These are phyloP conservation scores for Geranium rotundifolium DNA, from an alignment of 345 rosid species.

Conservation along the genomic window DNA sequence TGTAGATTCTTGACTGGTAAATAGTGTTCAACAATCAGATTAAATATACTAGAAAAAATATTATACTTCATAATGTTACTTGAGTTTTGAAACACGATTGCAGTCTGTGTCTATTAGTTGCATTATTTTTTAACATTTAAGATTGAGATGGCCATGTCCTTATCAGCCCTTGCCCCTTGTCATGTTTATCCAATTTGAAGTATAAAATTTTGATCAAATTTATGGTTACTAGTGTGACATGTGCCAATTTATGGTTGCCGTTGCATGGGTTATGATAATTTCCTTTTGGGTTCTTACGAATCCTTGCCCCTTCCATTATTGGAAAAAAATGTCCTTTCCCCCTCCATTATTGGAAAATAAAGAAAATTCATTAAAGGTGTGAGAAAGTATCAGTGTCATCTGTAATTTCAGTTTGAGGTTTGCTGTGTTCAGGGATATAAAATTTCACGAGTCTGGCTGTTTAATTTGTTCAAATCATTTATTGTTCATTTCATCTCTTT, in stretches of 20 bases:
- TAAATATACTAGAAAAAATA: not conserved
- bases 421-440: not conserved
- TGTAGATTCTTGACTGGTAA: conserved; percentile 1
- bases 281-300: not conserved
- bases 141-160: not conserved
- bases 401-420: not conserved
- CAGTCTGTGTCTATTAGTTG: no score
- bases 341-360: not conserved
- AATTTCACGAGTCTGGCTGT: no score
- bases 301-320: no score
- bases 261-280: not conserved
- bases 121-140: not conserved
- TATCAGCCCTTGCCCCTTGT: no score
- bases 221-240: not conserved
- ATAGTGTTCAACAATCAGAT: not conserved
- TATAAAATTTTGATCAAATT: not conserved
- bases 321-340: no score
- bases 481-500: no score
- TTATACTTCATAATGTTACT: not conserved
- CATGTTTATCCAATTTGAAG: not conserved
- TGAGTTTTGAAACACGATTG: no score
- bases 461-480: no score
- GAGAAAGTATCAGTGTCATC: not conserved
- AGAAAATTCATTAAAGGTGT: not conserved
- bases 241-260: no score